A percentile compares a stretch with the other conserved stretches of the same genome.
phyloP scores from a whole-genome alignment of 2,329 filamentous ascomycete species.

The Aspergillus ustus region DNA sequence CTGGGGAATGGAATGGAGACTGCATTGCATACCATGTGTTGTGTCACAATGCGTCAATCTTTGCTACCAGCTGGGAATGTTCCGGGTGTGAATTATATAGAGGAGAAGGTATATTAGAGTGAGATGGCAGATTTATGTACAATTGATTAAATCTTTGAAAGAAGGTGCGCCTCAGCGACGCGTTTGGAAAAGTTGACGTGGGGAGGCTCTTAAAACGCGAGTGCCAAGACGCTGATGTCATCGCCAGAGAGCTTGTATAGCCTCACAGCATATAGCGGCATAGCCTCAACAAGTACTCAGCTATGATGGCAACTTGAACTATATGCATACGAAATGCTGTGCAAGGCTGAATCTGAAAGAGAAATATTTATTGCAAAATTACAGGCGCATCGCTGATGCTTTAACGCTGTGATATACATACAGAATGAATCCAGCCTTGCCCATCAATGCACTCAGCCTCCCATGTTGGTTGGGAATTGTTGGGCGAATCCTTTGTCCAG shows the following conservation, averaged over 20 bases:
- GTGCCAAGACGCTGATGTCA: constrained; percentile 11
- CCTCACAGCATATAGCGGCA: neutral
- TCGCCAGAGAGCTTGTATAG: neutral
- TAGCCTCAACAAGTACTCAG: neutral
- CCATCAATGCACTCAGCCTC: neutral
- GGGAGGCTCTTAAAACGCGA: neutral
- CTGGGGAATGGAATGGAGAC: neutral
- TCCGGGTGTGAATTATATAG: neutral
- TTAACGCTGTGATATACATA: neutral
- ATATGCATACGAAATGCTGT: neutral
- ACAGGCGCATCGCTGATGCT: neutral
- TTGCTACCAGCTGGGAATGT: neutral
- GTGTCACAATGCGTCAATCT: constrained; percentile 4
- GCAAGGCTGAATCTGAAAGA: neutral
- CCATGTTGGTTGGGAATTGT: neutral
- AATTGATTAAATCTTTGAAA: neutral
- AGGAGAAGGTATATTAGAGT: neutral
- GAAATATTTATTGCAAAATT: neutral
- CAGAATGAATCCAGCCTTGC: neutral
- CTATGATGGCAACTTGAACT: neutral
- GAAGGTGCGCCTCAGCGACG: neutral
- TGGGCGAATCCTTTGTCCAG: neutral
- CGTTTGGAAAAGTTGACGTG: neutral
- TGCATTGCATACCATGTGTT: constrained; percentile 18
- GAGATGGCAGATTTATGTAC: neutral